Evolutionary conservation across 345 rosid genomes (phyloP).

Genomic region (Firmiana major): DNA sequence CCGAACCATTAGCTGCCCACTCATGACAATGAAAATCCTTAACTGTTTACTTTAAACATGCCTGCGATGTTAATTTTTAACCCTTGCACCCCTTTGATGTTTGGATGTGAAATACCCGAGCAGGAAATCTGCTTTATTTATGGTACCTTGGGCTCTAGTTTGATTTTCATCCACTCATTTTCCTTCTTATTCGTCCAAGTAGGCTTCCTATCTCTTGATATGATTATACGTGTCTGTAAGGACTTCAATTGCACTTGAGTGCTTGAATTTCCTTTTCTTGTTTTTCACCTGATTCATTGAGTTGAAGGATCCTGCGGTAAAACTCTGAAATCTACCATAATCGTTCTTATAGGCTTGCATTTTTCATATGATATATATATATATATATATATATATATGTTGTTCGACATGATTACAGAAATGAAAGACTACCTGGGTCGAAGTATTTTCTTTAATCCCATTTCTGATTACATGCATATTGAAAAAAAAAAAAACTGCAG

Average conservation of each 20-base stretch:
- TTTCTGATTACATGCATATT: not conserved
- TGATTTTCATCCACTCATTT: no score
- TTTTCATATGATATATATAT: not conserved
- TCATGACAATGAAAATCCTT: no score
- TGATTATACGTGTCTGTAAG: not conserved
- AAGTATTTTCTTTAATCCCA: not conserved
- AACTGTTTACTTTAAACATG: not conserved
- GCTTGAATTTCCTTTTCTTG: not conserved
- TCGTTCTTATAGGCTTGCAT: not conserved
- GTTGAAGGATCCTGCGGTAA: not conserved
- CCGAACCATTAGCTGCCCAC: not conserved
- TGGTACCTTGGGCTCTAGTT: not conserved
- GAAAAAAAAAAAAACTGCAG: constrained; percentile 32
- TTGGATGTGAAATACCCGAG: not conserved
- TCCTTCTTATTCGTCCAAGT: not conserved
- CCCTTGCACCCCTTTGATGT: not conserved
- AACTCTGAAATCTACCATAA: not conserved
- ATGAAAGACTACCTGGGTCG: no score
- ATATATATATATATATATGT: no score
- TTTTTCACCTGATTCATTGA: not conserved
- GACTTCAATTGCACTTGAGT: not conserved
- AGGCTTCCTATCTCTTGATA: not conserved
- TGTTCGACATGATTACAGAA: not conserved
- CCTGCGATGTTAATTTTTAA: not conserved
- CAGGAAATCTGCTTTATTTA: not conserved